Base-by-base conservation (phyloP, 2,329 filamentous ascomycete species). In the Cadophora sp. region DNA sequence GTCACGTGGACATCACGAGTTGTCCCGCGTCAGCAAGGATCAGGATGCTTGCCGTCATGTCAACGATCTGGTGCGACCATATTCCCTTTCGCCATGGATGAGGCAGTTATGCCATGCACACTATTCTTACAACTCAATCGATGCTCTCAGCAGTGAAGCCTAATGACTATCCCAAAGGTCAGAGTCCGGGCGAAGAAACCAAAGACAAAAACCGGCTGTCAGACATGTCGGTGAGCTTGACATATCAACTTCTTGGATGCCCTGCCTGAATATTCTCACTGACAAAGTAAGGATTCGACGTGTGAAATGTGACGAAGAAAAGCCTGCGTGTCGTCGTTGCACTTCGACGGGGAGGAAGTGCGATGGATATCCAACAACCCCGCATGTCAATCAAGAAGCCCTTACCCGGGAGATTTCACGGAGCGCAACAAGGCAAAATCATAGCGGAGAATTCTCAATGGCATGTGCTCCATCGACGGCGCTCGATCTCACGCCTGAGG, bases 81-180 rank as follows among this genome's bases (percentile, higher is more conserved):
- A n/a, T n/a, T n/a, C n/a, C n/a, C n/a, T n/a, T n/a, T n/a, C n/a
- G n/a, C n/a, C n/a, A n/a, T n/a, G n/a, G n/a, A n/a, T n/a, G n/a
- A n/a, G n/a, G n/a, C n/a, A n/a, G n/a, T n/a, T n/a, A n/a, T n/a
- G n/a, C n/a, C n/a, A n/a, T n/a, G n/a, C n/a, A n/a, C n/a, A n/a
- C n/a, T n/a, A n/a, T n/a, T n/a, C n/a, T n/a, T n/a, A n/a, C 34
- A 37, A 11, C 34, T 9, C 8, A 43, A 12, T 43, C 14, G 14
- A 43, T 19, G 40, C 40, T 8, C n/a, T 22, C 19, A n/a, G 43
- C 11, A n/a, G 7, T 3, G 40, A 19, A 16, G 12, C 14, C 40
- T 26, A 5, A 59, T 59, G 55, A 59, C 55, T 22, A 59, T 59
- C 31, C 55, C 55, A 12, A 59, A 59, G 31, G 55, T 59, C 29